Evolutionary conservation across 352 stramenopile genomes (phyloP).

Genomic region (Pythium grandisporangium): DNA sequence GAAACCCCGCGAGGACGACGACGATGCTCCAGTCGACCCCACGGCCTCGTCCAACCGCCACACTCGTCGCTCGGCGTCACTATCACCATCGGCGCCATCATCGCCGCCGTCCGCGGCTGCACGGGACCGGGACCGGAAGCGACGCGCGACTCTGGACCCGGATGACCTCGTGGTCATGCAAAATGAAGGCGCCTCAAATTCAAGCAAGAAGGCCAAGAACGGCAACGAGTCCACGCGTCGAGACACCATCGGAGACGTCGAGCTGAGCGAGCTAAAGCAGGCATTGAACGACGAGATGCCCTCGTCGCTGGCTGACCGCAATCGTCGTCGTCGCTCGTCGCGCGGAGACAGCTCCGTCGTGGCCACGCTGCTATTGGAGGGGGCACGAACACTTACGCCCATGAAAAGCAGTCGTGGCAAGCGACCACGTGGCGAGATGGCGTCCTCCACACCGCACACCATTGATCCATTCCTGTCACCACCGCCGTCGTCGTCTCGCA

Average conservation of each 20-base stretch:
- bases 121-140: slow-evolving; percentile 12
- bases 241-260: slow-evolving; percentile 52
- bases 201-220: not conserved
- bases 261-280: slow-evolving; percentile 26
- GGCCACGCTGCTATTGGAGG: too few relatives aligned
- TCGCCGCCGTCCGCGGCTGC: too few relatives aligned
- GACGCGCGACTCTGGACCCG: slow-evolving; percentile 44
- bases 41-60: not conserved
- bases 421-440: slow-evolving; percentile 2
- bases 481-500: slow-evolving; percentile 6
- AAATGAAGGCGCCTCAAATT: slow-evolving; percentile 1
- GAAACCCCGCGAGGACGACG: not conserved
- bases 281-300: slow-evolving; percentile 6
- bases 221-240: slow-evolving; percentile 10
- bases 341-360: not conserved
- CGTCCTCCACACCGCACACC: not conserved
- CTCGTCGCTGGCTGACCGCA: not conserved
- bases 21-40: not conserved
- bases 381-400: not conserved
- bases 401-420: not conserved
- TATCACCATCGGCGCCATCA: too few relatives aligned
- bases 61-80: too few relatives aligned
- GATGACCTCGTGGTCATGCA: slow-evolving; percentile 24
- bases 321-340: slow-evolving; percentile 1
- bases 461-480: slow-evolving; percentile 8